A percentile compares a stretch with the other conserved stretches of the same genome.
Evolutionary conservation across 345 rosid species (phyloP).

Genomic region (Lagerstroemia speciosa): DNA sequence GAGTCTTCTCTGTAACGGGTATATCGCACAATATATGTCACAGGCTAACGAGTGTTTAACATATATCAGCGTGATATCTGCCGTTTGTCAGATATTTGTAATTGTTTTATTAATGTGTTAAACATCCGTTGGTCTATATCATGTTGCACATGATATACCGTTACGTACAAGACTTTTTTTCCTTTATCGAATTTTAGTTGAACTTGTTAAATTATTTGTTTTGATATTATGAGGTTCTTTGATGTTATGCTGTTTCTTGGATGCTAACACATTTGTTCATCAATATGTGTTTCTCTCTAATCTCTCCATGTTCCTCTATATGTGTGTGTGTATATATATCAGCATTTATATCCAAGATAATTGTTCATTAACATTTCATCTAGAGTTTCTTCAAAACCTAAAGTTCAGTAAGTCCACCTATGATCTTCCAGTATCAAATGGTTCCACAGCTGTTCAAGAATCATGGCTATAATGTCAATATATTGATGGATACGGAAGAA

Average conservation of each 20-base stretch:
- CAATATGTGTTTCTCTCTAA: constrained; percentile 10
- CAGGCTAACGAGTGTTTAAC: too few relatives aligned
- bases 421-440: not conserved
- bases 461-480: not conserved
- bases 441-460: not conserved
- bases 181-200: constrained; percentile 10
- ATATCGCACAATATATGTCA: too few relatives aligned
- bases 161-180: too few relatives aligned
- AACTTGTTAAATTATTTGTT: not conserved
- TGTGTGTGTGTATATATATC: not conserved
- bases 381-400: not conserved
- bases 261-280: constrained; percentile 13
- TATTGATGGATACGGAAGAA: not conserved
- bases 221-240: constrained; percentile 5
- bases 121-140: too few relatives aligned
- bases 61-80: too few relatives aligned
- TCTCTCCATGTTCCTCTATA: constrained; percentile 3
- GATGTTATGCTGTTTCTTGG: constrained; percentile 14
- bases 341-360: not conserved
- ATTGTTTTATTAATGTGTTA: too few relatives aligned
- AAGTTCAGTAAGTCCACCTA: not conserved
- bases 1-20: too few relatives aligned
- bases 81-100: too few relatives aligned
- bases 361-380: not conserved
- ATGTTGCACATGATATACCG: too few relatives aligned